Percentiles rank a stretch among this genome's conserved stretches.
phyloP scores from a whole-genome alignment of 306 rosid species.

The Castanea crenata region DNA sequence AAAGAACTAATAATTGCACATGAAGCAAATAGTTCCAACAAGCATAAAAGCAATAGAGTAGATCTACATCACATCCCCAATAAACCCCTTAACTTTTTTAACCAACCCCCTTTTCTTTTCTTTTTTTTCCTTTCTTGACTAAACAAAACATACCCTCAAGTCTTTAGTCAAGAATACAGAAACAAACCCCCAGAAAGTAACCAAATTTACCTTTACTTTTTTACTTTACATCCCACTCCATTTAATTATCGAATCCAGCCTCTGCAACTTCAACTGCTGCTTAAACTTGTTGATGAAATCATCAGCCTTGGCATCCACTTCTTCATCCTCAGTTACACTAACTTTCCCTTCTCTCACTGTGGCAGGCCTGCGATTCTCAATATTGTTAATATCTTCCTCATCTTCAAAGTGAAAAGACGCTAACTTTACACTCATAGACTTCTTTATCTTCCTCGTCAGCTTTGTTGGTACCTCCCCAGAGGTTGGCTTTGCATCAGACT shows the following conservation, averaged over 20 bases:
- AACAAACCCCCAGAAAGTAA: not conserved
- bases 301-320: slow-evolving; percentile 78
- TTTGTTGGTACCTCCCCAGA: slow-evolving; percentile 55
- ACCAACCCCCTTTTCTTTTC: not conserved
- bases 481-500: slow-evolving; percentile 65
- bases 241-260: slow-evolving; percentile 64
- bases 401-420: slow-evolving; percentile 60
- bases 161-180: slow-evolving; percentile 13
- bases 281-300: slow-evolving; percentile 88
- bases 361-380: slow-evolving; percentile 66
- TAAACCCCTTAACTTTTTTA: not conserved
- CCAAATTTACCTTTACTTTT: not conserved
- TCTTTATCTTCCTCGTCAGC: slow-evolving; percentile 74
- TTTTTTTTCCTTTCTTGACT: not conserved
- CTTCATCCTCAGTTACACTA: slow-evolving; percentile 33
- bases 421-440: slow-evolving; percentile 72
- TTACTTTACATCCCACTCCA: slow-evolving; percentile 28
- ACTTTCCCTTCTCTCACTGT: slow-evolving; percentile 51
- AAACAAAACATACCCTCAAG: not conserved
- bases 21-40: not conserved
- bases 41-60: not conserved
- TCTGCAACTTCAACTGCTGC: slow-evolving; percentile 76
- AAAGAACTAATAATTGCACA: not conserved
- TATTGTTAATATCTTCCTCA: slow-evolving; percentile 38
- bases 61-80: slow-evolving; percentile 13